phyloP scores from a whole-genome alignment of 2,329 filamentous ascomycete genomes.

The Penicillium sp. region DNA sequence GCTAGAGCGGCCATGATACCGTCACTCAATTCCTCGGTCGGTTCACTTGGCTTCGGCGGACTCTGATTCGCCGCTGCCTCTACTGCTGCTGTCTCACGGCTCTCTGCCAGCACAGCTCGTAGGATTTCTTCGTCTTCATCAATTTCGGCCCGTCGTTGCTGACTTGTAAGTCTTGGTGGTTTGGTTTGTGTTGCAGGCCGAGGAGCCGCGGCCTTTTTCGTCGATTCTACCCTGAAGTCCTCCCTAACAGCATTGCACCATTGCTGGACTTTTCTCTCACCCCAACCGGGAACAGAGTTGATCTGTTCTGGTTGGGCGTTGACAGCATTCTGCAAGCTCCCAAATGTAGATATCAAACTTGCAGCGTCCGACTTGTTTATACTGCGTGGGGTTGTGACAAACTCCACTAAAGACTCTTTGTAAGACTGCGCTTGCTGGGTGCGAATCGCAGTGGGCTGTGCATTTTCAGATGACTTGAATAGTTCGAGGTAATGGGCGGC shows the following conservation, averaged over 20 bases:
- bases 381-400: constrained; percentile 83
- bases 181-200: constrained; percentile 24
- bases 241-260: constrained; percentile 83
- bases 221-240: constrained; percentile 75
- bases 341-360: constrained; percentile 86
- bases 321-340: constrained; percentile 79
- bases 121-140: constrained; percentile 52
- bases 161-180: constrained; percentile 17
- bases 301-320: constrained; percentile 88
- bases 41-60: neutral
- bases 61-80: constrained; percentile 2
- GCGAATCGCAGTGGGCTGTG: constrained; percentile 76
- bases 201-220: constrained; percentile 57
- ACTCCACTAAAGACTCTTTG: constrained; percentile 83
- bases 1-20: constrained; percentile 61
- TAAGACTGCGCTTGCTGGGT: constrained; percentile 83
- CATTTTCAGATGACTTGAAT: constrained; percentile 92
- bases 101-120: constrained; percentile 31
- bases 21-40: constrained; percentile 49
- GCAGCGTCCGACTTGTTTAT: constrained; percentile 96
- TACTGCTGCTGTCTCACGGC: constrained; percentile 20
- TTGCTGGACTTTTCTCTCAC: constrained; percentile 86
- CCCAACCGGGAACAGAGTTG: constrained; percentile 84
- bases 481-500: constrained; percentile 91
- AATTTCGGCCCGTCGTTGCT: constrained; percentile 13